Evolutionary conservation across 179 eudicot genomes (phyloP), one percentile per base, ranked within the genome.

Genomic region (Sideroxylon spinosum): DNA sequence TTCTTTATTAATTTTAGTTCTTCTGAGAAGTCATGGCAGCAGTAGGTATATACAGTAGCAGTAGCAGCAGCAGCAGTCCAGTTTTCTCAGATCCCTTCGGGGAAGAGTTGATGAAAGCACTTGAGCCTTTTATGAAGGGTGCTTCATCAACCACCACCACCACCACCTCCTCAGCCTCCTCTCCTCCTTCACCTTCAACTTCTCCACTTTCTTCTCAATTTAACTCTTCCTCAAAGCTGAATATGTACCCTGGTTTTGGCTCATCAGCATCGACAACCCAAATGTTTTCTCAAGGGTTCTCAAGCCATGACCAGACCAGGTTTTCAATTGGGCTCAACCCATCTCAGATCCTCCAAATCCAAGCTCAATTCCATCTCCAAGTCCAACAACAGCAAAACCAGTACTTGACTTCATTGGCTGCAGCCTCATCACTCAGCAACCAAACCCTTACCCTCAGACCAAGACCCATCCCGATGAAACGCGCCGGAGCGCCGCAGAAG

Each of bases 71-170:
- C 56, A 78, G 57, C 75, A 52, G 65, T 57, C 73, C 32, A 57
- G 53, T 13, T 81, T 70, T 70, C 73, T 84, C 85, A 70, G 95
- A 91, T 81, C 90, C 92, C 2, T 86, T 82, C 7, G 84, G 91
- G n/a, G 89, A 90, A 62, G 98, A 92, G 81, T 86, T 94, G 4
- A 94, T 94, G 98, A 85, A 89, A 85, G 98, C 98, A 74, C 93
- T 94, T 78, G 79, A 84, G 23, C 98, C 98, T 84, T 94, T 94
- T 87, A 92, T 94, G 83, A 92, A 90, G 73, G 44, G 88, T 77
- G 82, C 89, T 78, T 76, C 92, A 9, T 67, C 87, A 59, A 28
- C 25, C 76, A 50, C 73, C 46, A 3, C 82, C n/a, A 50, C 69
- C 68, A 14, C 52, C 32, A 20, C 71, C 28, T 9, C 70, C 26